These are phyloP conservation scores for Morella rubra DNA, from an alignment of 306 rosid genomes.

Conservation along the genomic window DNA sequence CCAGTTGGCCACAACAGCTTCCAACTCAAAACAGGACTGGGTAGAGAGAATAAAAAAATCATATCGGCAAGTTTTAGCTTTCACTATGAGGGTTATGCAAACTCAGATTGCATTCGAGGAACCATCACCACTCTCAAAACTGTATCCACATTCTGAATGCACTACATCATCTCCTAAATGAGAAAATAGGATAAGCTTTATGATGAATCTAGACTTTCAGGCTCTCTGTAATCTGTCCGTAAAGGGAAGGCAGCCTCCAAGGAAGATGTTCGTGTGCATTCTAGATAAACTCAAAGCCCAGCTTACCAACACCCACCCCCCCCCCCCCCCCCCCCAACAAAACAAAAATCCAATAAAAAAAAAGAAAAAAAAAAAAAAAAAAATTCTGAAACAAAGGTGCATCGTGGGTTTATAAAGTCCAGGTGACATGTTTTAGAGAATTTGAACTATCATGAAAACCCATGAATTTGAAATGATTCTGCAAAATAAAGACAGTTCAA, in stretches of 20 bases:
- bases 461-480: background rate
- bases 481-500: slow-evolving; percentile 11
- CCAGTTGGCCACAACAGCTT: too few species aligned
- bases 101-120: too few species aligned
- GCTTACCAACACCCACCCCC: background rate
- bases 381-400: background rate
- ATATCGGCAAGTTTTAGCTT: too few species aligned
- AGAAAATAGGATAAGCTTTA: too few species aligned
- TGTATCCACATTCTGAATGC: too few species aligned
- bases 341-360: background rate
- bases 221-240: background rate
- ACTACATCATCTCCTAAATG: too few species aligned
- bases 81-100: too few species aligned
- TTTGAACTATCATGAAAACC: too few species aligned
- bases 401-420: slow-evolving; percentile 3
- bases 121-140: too few species aligned
- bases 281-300: background rate
- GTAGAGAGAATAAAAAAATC: too few species aligned
- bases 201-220: background rate
- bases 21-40: too few species aligned
- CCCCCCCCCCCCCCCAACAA: too few species aligned
- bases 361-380: background rate
- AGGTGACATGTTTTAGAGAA: background rate
- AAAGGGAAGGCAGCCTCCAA: background rate
- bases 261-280: background rate